These are phyloP conservation scores for Pseudogymnoascus sp. DNA, from an alignment of 2,329 filamentous ascomycete genomes.

Conservation along the genomic window DNA sequence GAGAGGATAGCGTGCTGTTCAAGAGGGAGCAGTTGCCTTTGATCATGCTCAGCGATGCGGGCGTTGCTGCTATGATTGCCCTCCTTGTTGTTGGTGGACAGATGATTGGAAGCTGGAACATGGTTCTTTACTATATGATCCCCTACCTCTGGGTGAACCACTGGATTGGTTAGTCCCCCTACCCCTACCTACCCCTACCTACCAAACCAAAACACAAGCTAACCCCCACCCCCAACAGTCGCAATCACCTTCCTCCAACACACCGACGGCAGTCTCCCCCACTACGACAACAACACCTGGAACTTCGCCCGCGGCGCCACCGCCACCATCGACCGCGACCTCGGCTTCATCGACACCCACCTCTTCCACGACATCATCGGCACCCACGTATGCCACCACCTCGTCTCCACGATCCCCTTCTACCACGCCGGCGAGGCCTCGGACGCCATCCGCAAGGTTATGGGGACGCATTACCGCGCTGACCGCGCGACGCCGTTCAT, in stretches of 20 bases:
- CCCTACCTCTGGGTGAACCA: conserved; percentile 66
- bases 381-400: conserved; percentile 56
- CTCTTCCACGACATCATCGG: conserved; percentile 60
- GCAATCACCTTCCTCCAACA: conserved; percentile 72
- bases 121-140: conserved; percentile 56
- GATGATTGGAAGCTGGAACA: conserved; percentile 47
- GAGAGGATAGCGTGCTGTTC: conserved; percentile 55
- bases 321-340: conserved; percentile 56
- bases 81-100: conserved; percentile 45
- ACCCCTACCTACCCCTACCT: background rate
- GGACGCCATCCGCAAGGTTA: conserved; percentile 46
- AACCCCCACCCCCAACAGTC: conserved; percentile 38
- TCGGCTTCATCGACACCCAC: conserved; percentile 55
- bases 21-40: conserved; percentile 47
- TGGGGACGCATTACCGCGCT: conserved; percentile 47
- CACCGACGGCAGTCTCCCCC: conserved; percentile 51
- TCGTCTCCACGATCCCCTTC: conserved; percentile 53
- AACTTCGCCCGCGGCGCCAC: conserved; percentile 55
- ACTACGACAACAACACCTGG: conserved; percentile 54
- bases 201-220: conserved; percentile 19
- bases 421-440: conserved; percentile 53
- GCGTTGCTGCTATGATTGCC: conserved; percentile 44
- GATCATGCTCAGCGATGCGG: conserved; percentile 55
- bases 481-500: conserved; percentile 31
- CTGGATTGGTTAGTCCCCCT: conserved; percentile 51